Conservation (phyloP, 2,329 filamentous ascomycete species). For the Spiromastix sp. region DNA sequence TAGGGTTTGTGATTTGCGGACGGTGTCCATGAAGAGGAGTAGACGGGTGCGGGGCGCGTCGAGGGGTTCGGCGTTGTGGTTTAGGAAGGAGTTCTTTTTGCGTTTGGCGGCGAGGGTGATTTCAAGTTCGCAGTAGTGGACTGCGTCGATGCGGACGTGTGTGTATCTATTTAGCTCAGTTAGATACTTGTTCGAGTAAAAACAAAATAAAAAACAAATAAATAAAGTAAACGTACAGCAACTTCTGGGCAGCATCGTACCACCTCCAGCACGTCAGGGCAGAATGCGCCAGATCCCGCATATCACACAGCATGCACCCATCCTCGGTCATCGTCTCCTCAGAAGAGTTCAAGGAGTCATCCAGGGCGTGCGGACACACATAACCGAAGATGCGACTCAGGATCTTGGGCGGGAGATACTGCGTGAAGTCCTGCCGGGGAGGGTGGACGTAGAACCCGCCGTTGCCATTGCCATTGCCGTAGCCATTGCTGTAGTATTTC, state of each 20-base stretch:
- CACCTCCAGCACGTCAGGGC: constrained; percentile 64
- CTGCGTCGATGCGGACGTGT: constrained; percentile 83
- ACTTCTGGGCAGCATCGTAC: constrained; percentile 46
- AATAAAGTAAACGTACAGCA: constrained; percentile 47
- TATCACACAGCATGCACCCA: constrained; percentile 86
- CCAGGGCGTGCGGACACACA: constrained; percentile 72
- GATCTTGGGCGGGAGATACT: constrained; percentile 54
- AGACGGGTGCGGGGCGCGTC: constrained; percentile 70
- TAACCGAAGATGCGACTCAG: constrained; percentile 67
- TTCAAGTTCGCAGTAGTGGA: constrained; percentile 89
- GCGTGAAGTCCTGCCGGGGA: constrained; percentile 28
- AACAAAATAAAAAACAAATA: not conserved
- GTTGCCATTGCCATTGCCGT: not conserved
- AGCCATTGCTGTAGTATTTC: constrained; percentile 1
- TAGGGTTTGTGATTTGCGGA: constrained; percentile 64
- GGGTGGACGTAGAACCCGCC: too few species aligned
- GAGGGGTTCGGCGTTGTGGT: constrained; percentile 68
- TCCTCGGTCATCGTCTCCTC: constrained; percentile 70
- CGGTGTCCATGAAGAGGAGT: constrained; percentile 66
- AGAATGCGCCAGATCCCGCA: constrained; percentile 77
- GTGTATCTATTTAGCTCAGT: constrained; percentile 53
- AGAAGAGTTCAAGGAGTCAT: constrained; percentile 69
- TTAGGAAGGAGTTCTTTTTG: constrained; percentile 61
- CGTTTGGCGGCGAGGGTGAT: constrained; percentile 68
- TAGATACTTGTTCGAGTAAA: constrained; percentile 3